These are phyloP conservation scores for Chrysosporium keratinophilum DNA, from an alignment of 2,329 filamentous ascomycete genomes.

Conservation along the genomic window DNA sequence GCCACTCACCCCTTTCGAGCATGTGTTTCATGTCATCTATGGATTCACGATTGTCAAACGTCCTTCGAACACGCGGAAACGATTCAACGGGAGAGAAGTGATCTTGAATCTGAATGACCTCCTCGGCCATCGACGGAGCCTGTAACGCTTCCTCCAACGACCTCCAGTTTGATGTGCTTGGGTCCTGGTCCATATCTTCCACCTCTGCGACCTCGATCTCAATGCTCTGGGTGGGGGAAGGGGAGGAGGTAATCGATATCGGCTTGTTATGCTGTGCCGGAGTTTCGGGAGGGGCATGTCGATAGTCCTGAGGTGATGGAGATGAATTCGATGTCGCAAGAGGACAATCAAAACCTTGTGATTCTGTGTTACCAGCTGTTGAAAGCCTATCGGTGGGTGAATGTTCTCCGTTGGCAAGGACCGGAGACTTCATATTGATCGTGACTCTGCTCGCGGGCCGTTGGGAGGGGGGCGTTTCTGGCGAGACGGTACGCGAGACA, in stretches of 20 bases:
- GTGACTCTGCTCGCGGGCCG: conserved; percentile 38
- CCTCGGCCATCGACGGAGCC: conserved; percentile 22
- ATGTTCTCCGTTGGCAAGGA: conserved; percentile 17
- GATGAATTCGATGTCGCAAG: neutral
- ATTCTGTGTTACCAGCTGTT: neutral
- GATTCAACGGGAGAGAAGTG: conserved; percentile 25
- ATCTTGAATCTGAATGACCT: conserved; percentile 30
- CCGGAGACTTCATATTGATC: conserved; percentile 38
- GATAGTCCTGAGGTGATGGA: neutral
- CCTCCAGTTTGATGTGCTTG: conserved; percentile 37
- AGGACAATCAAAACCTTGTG: neutral
- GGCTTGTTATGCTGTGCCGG: conserved; percentile 1
- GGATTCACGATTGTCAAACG: conserved; percentile 25
- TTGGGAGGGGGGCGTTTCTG: conserved; percentile 23
- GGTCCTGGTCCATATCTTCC: conserved; percentile 42
- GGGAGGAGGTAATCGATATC: conserved; percentile 27
- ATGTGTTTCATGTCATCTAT: conserved; percentile 25
- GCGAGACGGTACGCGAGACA: conserved; percentile 15
- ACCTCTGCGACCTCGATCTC: conserved; percentile 42
- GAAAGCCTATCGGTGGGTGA: neutral
- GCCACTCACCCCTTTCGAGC: conserved; percentile 31
- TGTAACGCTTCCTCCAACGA: conserved; percentile 28
- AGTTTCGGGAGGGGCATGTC: neutral
- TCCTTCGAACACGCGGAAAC: conserved; percentile 29
- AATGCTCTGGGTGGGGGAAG: conserved; percentile 37